Evolutionary conservation across 345 rosid species (phyloP), one percentile per base, ranked within the genome.

Genomic region (Cochlearia excelsa): DNA sequence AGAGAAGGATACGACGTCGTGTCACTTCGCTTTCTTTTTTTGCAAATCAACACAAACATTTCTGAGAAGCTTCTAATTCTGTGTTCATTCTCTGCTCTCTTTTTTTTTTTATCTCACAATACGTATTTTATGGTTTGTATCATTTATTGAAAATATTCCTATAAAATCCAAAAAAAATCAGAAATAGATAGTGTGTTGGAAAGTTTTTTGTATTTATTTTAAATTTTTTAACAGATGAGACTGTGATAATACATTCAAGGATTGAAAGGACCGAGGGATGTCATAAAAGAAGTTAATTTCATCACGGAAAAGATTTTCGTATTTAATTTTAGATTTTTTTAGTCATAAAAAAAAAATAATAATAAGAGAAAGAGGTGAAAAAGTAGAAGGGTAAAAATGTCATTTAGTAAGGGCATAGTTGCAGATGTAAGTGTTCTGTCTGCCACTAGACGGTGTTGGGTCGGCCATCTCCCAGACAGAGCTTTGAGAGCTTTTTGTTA

Each of bases 401-500:
- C 63, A 62, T 26, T 69, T 41, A 3, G 3, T 0, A 0, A 16
- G 3, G 40, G 7, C 53, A 69, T 48, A 62, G 58, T 61, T 61
- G 68, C 68, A 69, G 73, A 69, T 54, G 51, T 54, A 38, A 62
- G 52, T 55, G 68, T 69, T 3, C 40, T 69, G 74, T 68, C 63
- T 69, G 68, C 74, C 74, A 69, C 74, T 55, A 69, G 40, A 31
- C 23, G 46, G 57, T 69, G 74, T 62, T 62, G 42, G 74, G 74
- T 69, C 74, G 74, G 74, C 74, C 74, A 58, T 69, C 74, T 1
- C 27, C 63, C 53, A 61, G 74, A 69, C 74, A 69, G 9, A 10
- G 52, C 34, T 50, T 55, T 42, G 57, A 69, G 63, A 41, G 68
- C 58, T 55, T 62, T 69, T 69, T 55, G 46, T 62, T 42, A 61